Evolutionary conservation across 148 eudicot genomes (phyloP).

Genomic region (Fagopyrum esculentum): DNA sequence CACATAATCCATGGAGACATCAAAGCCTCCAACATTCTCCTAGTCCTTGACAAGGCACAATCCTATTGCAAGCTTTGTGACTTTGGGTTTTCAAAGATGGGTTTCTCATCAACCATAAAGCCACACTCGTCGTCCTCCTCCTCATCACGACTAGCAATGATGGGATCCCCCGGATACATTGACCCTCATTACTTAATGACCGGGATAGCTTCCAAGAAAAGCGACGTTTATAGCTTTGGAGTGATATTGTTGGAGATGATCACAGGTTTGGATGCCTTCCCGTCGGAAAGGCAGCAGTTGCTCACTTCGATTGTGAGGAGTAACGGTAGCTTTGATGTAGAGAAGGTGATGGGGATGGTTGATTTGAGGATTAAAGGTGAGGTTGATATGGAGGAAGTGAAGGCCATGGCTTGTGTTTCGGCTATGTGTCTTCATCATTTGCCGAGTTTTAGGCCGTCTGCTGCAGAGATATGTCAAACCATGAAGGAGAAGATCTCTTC

Average conservation of each 20-base stretch:
- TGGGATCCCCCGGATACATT: slow-evolving; percentile 81
- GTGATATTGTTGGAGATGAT: slow-evolving; percentile 62
- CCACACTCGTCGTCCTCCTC: slow-evolving; percentile 19
- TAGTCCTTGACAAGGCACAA: slow-evolving; percentile 14
- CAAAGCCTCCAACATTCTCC: slow-evolving; percentile 71
- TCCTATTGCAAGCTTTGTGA: slow-evolving; percentile 60
- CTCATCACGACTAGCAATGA: slow-evolving; percentile 29
- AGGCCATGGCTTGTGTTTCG: slow-evolving; percentile 35
- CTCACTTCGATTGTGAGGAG: slow-evolving; percentile 33
- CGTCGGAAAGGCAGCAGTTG: slow-evolving; percentile 29
- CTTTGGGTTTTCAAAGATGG: slow-evolving; percentile 70
- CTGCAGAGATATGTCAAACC: slow-evolving; percentile 36
- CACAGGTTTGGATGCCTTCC: slow-evolving; percentile 64
- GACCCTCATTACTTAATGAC: slow-evolving; percentile 77
- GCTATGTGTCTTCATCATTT: slow-evolving; percentile 41
- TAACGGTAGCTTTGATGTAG: slow-evolving; percentile 22
- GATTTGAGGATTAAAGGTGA: slow-evolving; percentile 30
- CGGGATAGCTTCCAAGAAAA: slow-evolving; percentile 73
- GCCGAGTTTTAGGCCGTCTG: slow-evolving; percentile 59
- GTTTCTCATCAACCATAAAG: slow-evolving; percentile 41
- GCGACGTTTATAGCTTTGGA: slow-evolving; percentile 69
- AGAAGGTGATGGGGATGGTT: slow-evolving; percentile 37
- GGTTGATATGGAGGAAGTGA: slow-evolving; percentile 36
- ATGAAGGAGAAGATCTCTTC: slow-evolving; percentile 35
- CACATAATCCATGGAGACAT: slow-evolving; percentile 82